These are phyloP conservation scores for Astrothelium subdiscretum DNA, from an alignment of 495 filamentous ascomycete genomes.

Conservation along the genomic window DNA sequence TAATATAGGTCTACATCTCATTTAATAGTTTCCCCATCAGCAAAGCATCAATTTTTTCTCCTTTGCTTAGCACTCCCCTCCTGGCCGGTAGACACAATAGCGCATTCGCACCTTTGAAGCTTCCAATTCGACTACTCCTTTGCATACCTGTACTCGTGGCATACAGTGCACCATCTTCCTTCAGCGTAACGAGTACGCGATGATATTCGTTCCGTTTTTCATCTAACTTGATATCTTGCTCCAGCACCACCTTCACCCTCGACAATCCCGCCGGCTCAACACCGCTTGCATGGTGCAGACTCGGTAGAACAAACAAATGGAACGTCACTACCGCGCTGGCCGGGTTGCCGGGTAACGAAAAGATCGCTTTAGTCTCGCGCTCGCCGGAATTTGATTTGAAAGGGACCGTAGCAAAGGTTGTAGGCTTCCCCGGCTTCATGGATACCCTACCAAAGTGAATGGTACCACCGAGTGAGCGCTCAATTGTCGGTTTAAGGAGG, in stretches of 20 bases:
- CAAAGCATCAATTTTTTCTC: constrained; percentile 47
- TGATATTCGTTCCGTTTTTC: constrained; percentile 75
- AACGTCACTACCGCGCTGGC: constrained; percentile 87
- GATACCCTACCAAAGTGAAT: constrained; percentile 94
- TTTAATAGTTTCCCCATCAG: constrained; percentile 41
- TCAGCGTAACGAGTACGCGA: constrained; percentile 53
- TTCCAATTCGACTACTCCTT: constrained; percentile 79
- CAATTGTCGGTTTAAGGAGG: constrained; percentile 92
- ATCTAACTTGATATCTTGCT: constrained; percentile 62
- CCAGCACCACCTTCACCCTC: constrained; percentile 55
- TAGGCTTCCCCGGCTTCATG: constrained; percentile 98
- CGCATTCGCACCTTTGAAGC: constrained; percentile 77
- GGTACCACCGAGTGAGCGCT: constrained; percentile 76
- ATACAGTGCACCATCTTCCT: constrained; percentile 53
- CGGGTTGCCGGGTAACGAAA: constrained; percentile 89
- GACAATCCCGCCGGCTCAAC: constrained; percentile 54
- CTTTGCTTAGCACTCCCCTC: constrained; percentile 37
- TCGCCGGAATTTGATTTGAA: constrained; percentile 35
- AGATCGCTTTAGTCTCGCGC: constrained; percentile 57
- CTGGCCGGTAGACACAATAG: constrained; percentile 62
- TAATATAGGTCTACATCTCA: constrained; percentile 3
- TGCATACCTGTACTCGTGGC: constrained; percentile 83
- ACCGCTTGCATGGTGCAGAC: constrained; percentile 61
- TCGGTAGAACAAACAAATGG: constrained; percentile 85
- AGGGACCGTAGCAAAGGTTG: constrained; percentile 86